Conservation (phyloP, 768 basidiomycete genomes). For the Suillus plorans region DNA sequence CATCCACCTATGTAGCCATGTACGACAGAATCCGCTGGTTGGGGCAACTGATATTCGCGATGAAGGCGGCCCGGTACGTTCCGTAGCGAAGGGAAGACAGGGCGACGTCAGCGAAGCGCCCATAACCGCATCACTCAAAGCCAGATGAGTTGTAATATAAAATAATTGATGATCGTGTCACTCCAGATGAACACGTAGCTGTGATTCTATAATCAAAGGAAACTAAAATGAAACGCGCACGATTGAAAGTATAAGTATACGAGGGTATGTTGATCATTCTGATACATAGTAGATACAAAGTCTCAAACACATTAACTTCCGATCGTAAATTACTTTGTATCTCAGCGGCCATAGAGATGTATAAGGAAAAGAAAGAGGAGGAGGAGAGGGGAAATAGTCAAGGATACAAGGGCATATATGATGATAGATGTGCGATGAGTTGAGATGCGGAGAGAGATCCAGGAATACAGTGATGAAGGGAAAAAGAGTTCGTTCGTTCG, state of each 20-base stretch:
- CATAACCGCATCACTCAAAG: neutral
- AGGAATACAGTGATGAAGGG: slow-evolving; percentile 12
- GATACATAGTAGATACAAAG: slow-evolving; percentile 28
- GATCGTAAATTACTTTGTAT: slow-evolving; percentile 31
- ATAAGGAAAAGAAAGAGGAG: neutral
- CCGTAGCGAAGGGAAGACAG: neutral
- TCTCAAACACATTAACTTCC: slow-evolving; percentile 25
- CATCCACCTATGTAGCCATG: too few species aligned
- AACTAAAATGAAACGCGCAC: neutral
- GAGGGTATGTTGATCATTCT: neutral
- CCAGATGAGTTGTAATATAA: too few species aligned
- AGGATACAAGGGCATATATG: slow-evolving; percentile 26
- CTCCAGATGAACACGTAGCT: too few species aligned
- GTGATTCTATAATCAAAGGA: too few species aligned
- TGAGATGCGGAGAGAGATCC: slow-evolving; percentile 23
- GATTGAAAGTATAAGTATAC: neutral
- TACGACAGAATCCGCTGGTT: too few species aligned
- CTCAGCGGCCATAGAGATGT: slow-evolving; percentile 20
- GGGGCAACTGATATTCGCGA: too few species aligned
- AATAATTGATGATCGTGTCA: too few species aligned
- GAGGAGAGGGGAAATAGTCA: slow-evolving; percentile 16
- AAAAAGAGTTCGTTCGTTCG: neutral
- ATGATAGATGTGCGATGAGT: slow-evolving; percentile 21
- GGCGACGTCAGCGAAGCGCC: neutral
- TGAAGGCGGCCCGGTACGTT: neutral